Evolutionary conservation across 345 rosid genomes (phyloP).

Genomic region (Citrus australasica): DNA sequence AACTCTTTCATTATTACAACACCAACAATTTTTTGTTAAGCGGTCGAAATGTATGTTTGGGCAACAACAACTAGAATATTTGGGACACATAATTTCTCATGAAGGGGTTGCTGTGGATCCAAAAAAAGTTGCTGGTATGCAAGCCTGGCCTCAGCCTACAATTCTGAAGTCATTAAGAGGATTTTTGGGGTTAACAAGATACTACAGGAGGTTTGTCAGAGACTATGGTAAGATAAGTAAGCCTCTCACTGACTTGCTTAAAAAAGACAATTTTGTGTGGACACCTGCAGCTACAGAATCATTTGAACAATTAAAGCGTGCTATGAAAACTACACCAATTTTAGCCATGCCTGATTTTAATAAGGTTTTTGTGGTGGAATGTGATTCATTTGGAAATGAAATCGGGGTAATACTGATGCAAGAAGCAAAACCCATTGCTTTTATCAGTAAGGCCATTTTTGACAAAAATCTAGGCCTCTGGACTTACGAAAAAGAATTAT

Average conservation of each 20-base stretch:
- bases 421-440: background rate
- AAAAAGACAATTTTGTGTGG: background rate
- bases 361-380: background rate
- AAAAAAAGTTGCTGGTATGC: background rate
- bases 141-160: background rate
- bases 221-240: background rate
- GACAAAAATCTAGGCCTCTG: too few relatives aligned
- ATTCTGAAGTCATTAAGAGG: too few relatives aligned
- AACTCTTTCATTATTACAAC: too few relatives aligned
- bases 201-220: background rate
- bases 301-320: background rate
- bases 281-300: background rate
- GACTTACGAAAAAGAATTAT: too few relatives aligned
- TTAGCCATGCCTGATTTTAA: background rate
- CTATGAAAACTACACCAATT: background rate
- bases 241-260: background rate
- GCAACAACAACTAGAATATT: background rate
- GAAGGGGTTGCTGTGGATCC: rapidly evolving
- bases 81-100: background rate
- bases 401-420: too few relatives aligned
- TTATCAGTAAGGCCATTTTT: background rate
- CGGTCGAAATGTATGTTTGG: background rate
- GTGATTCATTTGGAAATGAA: background rate
- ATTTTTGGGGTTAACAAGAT: background rate
- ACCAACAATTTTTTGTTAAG: background rate